These are phyloP conservation scores for Paramecium octaurelia DNA, from an alignment of 73 alveolate genomes.

Conservation along the genomic window DNA sequence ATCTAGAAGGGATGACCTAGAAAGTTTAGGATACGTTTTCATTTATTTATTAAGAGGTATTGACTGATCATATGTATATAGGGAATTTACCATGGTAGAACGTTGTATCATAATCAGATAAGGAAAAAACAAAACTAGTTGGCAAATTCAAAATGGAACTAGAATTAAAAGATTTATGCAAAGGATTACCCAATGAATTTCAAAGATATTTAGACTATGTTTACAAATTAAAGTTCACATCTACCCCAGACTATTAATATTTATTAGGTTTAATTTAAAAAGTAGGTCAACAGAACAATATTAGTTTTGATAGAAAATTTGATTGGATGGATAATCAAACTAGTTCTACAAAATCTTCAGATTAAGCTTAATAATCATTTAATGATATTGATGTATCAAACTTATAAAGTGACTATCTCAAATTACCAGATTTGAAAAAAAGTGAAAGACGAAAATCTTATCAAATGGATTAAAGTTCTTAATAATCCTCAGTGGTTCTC, in stretches of 20 bases:
- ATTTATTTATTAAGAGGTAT: conserved; percentile 73
- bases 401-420: neutral
- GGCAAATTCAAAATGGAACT: conserved; percentile 81
- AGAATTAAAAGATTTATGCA: conserved; percentile 83
- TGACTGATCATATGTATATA: neutral
- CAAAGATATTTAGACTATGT: conserved; percentile 63
- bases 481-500: neutral
- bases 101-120: conserved; percentile 77
- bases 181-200: conserved; percentile 63
- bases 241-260: conserved; percentile 79
- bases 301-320: conserved; percentile 62
- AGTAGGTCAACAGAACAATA: conserved; percentile 58
- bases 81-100: conserved; percentile 96
- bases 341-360: conserved; percentile 12
- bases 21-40: conserved; percentile 80
- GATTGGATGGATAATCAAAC: conserved; percentile 69
- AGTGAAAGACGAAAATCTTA: neutral
- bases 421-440: neutral
- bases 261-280: conserved; percentile 67
- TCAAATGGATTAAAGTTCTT: neutral
- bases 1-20: conserved; percentile 82
- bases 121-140: conserved; percentile 86
- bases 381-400: neutral
- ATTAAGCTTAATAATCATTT: neutral
- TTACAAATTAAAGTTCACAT: conserved; percentile 70